These are phyloP conservation scores for Aaosphaeria arxii DNA, from an alignment of 2,329 filamentous ascomycete species.

Conservation along the genomic window DNA sequence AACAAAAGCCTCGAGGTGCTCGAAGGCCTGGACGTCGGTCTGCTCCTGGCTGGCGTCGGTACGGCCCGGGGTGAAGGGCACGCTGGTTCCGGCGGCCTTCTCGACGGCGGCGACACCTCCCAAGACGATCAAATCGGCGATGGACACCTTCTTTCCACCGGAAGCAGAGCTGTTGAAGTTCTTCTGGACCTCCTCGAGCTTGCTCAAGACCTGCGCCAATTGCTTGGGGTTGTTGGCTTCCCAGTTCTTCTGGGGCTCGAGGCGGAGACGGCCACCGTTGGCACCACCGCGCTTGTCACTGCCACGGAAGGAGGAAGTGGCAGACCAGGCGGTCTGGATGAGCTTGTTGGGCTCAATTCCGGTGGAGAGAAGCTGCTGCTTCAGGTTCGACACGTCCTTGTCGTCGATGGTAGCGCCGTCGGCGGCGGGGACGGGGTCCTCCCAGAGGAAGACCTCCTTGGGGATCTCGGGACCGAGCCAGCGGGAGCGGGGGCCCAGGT, in stretches of 20 bases:
- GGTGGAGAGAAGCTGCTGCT: constrained; percentile 65
- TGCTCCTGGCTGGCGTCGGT: constrained; percentile 69
- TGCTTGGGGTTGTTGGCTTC: constrained; percentile 69
- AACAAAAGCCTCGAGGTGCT: constrained; percentile 64
- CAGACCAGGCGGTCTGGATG: constrained; percentile 48
- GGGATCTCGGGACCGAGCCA: constrained; percentile 75
- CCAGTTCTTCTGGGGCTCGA: constrained; percentile 71
- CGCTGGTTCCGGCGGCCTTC: constrained; percentile 63
- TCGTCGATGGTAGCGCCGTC: constrained; percentile 59
- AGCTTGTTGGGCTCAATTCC: constrained; percentile 61
- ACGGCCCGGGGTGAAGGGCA: constrained; percentile 73
- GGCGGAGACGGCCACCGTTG: constrained; percentile 75
- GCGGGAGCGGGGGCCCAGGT: constrained; percentile 68
- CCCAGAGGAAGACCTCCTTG: constrained; percentile 67
- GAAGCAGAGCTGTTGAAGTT: constrained; percentile 57
- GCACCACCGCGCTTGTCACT: constrained; percentile 80
- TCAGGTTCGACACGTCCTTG: constrained; percentile 63
- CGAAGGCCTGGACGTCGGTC: constrained; percentile 65
- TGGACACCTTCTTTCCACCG: constrained; percentile 67
- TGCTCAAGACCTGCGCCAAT: constrained; percentile 59
- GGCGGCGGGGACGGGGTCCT: constrained; percentile 65
- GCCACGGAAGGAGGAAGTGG: constrained; percentile 43
- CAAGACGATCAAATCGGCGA: constrained; percentile 77
- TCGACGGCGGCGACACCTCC: constrained; percentile 70
- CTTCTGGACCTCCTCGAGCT: constrained; percentile 63